Conservation (phyloP, 306 rosid species). For the Biancaea sappan region DNA sequence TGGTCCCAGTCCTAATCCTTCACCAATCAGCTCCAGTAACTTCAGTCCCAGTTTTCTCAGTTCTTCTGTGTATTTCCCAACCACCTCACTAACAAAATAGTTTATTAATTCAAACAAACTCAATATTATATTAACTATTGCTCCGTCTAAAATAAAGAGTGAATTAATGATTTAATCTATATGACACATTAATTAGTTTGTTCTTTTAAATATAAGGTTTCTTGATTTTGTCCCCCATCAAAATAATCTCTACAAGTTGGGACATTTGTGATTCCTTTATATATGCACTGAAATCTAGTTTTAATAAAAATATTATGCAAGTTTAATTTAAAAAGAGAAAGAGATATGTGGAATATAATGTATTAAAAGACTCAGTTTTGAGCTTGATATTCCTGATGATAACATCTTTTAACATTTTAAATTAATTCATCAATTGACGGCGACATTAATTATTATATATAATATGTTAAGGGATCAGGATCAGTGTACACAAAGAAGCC, state of each 20-base stretch:
- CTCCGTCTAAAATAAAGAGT: too few relatives aligned
- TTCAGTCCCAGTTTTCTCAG: constrained; percentile 40
- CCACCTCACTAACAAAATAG: constrained; percentile 55
- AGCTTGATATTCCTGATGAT: background rate
- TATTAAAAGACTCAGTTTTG: background rate
- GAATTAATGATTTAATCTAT: too few relatives aligned
- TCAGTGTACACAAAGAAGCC: background rate
- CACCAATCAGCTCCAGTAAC: constrained; percentile 59
- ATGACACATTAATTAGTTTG: too few relatives aligned
- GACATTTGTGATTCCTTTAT: too few relatives aligned
- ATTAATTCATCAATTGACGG: background rate
- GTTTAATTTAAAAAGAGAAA: background rate
- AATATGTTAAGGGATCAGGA: background rate
- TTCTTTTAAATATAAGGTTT: too few relatives aligned
- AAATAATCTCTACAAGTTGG: too few relatives aligned
- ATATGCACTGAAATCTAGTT: too few relatives aligned
- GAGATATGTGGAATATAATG: too few relatives aligned
- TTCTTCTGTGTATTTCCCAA: constrained; percentile 41
- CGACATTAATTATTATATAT: background rate
- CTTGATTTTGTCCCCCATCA: too few relatives aligned
- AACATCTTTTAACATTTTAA: background rate
- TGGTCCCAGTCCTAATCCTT: constrained; percentile 55
- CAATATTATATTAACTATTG: too few relatives aligned
- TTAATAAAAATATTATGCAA: background rate
- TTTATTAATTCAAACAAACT: background rate